Evolutionary conservation across 2,329 filamentous ascomycete genomes (phyloP), one percentile per base, ranked within the genome.

Genomic region (Ceratocystis papillata): DNA sequence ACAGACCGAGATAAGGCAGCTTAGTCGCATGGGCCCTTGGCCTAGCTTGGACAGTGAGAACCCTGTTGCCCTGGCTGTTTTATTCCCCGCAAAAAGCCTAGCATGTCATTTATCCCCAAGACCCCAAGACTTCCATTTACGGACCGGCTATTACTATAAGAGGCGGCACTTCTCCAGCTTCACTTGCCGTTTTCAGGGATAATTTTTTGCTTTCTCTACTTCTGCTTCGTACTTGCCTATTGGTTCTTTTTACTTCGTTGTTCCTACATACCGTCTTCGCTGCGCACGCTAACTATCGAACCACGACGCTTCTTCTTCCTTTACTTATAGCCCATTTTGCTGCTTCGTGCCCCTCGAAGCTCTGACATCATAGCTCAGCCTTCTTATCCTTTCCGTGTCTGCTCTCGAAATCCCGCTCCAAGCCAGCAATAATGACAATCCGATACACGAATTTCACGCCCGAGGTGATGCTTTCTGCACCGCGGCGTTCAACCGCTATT

Each of bases 401-500:
- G 8, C 10, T 37, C 33, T 37, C 33, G 33, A 37, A 37, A 37
- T 37, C 33, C 46, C 46, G 62, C 45, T 53, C 25, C 33, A 33
- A n/a, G 30, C 10, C 50, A n/a, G 10, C 12, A 20, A 75, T 69
- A 68, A 91, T 91, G 88, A 89, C 87, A 6, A 81, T 89, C 73
- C 80, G 81, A 70, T 86, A 86, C 8, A 79, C 80, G 70, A 87
- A 86, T 70, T 89, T 92, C 76, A 90, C 87, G 8, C 87, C 88
- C 3, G 83, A 90, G 78, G 87, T 89, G 70, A 80, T 94, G 67
- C 81, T 94, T 72, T 86, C 86, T 70, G 87, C 88, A 17, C 88
- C 89, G 41, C 84, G 89, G 66, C 84, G 89, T 61, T 88, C 87
- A 10, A 74, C 84, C 17, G 88, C 85, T 61, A 74, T 84, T 0